Evolutionary conservation across 441 rosid genomes (phyloP), one percentile per base, ranked within the genome.

Genomic region (Gossypium lobatum): DNA sequence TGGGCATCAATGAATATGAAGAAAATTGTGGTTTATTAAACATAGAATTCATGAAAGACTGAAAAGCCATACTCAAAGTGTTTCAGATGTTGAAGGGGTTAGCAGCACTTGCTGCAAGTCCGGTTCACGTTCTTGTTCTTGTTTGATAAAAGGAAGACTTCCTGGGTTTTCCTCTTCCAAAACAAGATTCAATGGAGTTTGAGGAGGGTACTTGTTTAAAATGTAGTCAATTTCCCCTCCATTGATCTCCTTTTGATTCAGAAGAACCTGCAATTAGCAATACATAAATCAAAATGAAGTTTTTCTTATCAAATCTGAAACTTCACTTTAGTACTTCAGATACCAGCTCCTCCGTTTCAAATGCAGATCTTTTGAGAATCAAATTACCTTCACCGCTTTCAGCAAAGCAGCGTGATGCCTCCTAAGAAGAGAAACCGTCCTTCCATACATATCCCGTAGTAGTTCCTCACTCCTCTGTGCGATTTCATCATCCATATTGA

Each of bases 181-280:
- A 1, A 94, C 84, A 42, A 78, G 88, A 68, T 76, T 83, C 72
- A 91, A 64, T 0, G 88, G 91, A 1, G 91, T 92, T 61, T 91
- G 84, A 4, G 89, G 89, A 77, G 98, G 96, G 80, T 94, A 94
- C 9, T 83, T 86, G 61, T 85, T 81, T 77, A 92, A 75, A 76
- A 92, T 88, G 79, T 74, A 88, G 73, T 91, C 95, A 16, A 94
- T 86, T 79, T 88, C 97, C 68, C 88, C 93, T 75, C 97, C 94
- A 26, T 87, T 87, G 53, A 91, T 82, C 84, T 92, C 97, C 82
- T 85, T 82, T 83, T 88, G 85, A 73, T 86, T 85, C 53, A 92
- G 81, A 46, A 94, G 89, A 85, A 91, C 97, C 95, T 91, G 89
- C 73, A 79, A 53, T 52, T 48, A 73, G n/a, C 39, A 31, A 66